Conservation (phyloP, 306 rosid species). For the Vicia faba region DNA sequence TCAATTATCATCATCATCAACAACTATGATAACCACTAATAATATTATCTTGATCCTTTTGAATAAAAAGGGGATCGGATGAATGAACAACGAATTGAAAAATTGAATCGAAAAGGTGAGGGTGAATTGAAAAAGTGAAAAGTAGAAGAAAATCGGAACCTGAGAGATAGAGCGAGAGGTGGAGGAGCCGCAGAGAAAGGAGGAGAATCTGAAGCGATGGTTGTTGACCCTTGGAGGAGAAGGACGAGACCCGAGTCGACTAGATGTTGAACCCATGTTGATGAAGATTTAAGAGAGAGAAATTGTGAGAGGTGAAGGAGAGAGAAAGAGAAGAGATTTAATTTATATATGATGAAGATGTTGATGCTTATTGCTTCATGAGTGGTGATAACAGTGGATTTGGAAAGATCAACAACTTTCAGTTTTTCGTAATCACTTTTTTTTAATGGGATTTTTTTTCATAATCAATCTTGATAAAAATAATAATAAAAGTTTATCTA, state of each 20-base stretch:
- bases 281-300: constrained; percentile 4
- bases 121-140: constrained; percentile 14
- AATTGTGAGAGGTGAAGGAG: neutral
- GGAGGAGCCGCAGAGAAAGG: constrained; percentile 79
- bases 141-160: constrained; percentile 39
- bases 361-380: constrained; percentile 16
- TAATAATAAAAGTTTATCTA: too few relatives aligned
- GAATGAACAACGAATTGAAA: constrained; percentile 33
- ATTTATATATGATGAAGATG: neutral
- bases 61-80: constrained; percentile 28
- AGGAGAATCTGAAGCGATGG: constrained; percentile 61
- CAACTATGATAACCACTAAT: constrained; percentile 18
- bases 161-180: constrained; percentile 60
- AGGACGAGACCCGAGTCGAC: constrained; percentile 68
- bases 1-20: constrained; percentile 24
- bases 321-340: neutral
- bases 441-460: neutral
- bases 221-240: constrained; percentile 54
- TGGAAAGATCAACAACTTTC: constrained; percentile 53
- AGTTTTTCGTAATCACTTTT: neutral
- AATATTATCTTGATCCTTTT: neutral
- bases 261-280: constrained; percentile 70
- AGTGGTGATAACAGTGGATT: constrained; percentile 46
- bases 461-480: neutral
- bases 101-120: constrained; percentile 6